A percentile compares a stretch with the other conserved stretches of the same genome.
These are phyloP conservation scores for Apiospora rasikravindrae DNA, from an alignment of 2,329 filamentous ascomycete species.

Conservation along the genomic window DNA sequence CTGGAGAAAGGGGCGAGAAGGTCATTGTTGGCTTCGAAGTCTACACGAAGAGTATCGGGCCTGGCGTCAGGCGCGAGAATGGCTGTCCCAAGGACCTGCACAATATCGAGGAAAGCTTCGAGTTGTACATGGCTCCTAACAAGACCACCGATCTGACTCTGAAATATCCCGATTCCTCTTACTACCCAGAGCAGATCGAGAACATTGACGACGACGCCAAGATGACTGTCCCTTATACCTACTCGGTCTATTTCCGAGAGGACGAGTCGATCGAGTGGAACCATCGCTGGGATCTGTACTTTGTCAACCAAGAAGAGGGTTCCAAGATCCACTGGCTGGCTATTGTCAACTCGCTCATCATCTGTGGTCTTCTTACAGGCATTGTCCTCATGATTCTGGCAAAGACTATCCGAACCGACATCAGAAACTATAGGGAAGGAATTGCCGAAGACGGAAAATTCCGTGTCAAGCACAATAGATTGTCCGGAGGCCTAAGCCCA, in stretches of 20 bases:
- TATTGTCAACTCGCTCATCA: conserved; percentile 85
- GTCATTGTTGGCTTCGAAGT: conserved; percentile 90
- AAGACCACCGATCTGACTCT: conserved; percentile 52
- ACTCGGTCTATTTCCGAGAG: conserved; percentile 89
- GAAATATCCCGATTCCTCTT: conserved; percentile 64
- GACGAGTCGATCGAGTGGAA: conserved; percentile 81
- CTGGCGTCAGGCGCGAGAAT: conserved; percentile 61
- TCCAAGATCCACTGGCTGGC: conserved; percentile 86
- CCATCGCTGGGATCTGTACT: conserved; percentile 87
- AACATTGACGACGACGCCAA: conserved; percentile 68
- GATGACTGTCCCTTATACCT: conserved; percentile 80
- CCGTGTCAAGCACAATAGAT: conserved; percentile 54
- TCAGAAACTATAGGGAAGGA: conserved; percentile 74
- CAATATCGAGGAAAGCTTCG: conserved; percentile 66
- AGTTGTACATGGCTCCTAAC: conserved; percentile 71
- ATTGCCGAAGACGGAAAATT: conserved; percentile 70
- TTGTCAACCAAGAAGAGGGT: conserved; percentile 84
- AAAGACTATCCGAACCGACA: conserved; percentile 78
- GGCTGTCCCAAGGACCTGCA: conserved; percentile 74
- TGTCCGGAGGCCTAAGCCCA: conserved; percentile 49
- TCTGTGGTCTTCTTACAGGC: conserved; percentile 77
- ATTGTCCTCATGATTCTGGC: conserved; percentile 82
- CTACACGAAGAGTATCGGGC: conserved; percentile 82
- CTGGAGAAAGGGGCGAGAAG: conserved; percentile 73
- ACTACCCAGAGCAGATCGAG: conserved; percentile 57